phyloP scores from a whole-genome alignment of 805 yeast species.

The Suhomyces sp. region DNA sequence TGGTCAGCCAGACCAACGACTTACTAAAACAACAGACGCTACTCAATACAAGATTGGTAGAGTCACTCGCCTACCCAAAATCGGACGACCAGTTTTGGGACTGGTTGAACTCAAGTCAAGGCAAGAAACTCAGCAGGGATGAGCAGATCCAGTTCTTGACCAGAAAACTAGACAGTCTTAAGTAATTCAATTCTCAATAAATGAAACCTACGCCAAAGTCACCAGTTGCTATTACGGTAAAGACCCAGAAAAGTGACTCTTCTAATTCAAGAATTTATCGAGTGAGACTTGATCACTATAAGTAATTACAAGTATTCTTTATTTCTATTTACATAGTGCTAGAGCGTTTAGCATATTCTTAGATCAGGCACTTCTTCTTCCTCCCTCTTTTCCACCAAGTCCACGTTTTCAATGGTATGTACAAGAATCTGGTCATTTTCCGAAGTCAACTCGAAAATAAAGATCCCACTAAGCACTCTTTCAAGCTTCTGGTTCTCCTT shows the following conservation, averaged over 20 bases:
- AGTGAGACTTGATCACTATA: neutral
- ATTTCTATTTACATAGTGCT: neutral
- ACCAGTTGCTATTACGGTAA: no score
- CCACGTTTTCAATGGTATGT: slow-evolving; percentile 66
- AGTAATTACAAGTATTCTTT: neutral
- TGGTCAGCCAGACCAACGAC: slow-evolving; percentile 20
- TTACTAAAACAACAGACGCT: slow-evolving; percentile 19
- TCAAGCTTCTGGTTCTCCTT: slow-evolving; percentile 29
- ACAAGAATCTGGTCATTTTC: slow-evolving; percentile 54
- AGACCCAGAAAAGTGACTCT: no score
- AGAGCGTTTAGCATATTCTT: slow-evolving; percentile 21
- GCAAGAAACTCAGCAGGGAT: slow-evolving; percentile 13
- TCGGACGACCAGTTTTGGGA: slow-evolving; percentile 17
- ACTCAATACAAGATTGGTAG: neutral
- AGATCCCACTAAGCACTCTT: slow-evolving; percentile 51
- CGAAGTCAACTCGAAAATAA: slow-evolving; percentile 61
- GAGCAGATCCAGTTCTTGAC: slow-evolving; percentile 21
- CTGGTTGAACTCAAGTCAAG: slow-evolving; percentile 15
- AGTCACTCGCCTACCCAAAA: neutral
- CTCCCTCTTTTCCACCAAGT: slow-evolving; percentile 47
- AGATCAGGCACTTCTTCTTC: slow-evolving; percentile 21
- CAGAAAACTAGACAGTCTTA: slow-evolving; percentile 11
- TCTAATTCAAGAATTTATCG: no score
- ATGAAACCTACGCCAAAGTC: neutral
- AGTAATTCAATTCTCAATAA: neutral